Conservation (phyloP, 345 rosid genomes). For the Brassica incana region DNA sequence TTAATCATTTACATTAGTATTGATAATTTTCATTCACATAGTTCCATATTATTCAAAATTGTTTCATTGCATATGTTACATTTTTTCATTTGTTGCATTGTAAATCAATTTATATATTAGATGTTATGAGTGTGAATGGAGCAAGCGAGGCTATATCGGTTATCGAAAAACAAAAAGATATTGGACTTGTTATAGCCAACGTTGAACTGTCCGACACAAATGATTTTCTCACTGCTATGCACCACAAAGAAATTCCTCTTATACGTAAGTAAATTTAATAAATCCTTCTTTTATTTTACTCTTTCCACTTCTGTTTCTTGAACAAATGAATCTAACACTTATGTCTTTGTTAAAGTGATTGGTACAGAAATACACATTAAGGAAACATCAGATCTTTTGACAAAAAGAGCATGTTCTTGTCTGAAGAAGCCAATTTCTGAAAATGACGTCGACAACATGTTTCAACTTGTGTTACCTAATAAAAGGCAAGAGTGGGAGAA, state of each 20-base stretch:
- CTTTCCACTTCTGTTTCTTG: not conserved
- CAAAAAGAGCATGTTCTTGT: slow-evolving; percentile 37
- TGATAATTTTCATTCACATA: not conserved
- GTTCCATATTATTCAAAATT: not conserved
- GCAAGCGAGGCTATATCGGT: slow-evolving; percentile 39
- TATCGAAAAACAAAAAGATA: slow-evolving; percentile 36
- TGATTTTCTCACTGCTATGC: not conserved
- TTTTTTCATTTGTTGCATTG: not conserved
- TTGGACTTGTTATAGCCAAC: slow-evolving; percentile 51
- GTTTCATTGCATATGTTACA: not conserved
- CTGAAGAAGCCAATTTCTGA: slow-evolving; percentile 39
- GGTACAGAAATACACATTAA: slow-evolving; percentile 16
- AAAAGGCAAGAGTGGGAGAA: not conserved
- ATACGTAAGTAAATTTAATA: slow-evolving; percentile 28
- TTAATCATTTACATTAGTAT: not conserved
- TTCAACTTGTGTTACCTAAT: slow-evolving; percentile 43
- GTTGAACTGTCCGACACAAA: slow-evolving; percentile 30
- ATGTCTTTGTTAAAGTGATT: slow-evolving; percentile 38
- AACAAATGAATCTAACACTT: not conserved
- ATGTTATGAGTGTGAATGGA: slow-evolving; percentile 35
- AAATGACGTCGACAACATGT: slow-evolving; percentile 45
- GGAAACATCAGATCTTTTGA: slow-evolving; percentile 27
- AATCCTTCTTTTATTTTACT: not conserved
- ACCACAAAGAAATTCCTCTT: slow-evolving; percentile 38
- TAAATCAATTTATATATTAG: slow-evolving; percentile 30